A percentile compares a stretch with the other conserved stretches of the same genome.
These are phyloP conservation scores for Crithidia acanthocephali DNA, from an alignment of 208 protist genomes.

Conservation along the genomic window DNA sequence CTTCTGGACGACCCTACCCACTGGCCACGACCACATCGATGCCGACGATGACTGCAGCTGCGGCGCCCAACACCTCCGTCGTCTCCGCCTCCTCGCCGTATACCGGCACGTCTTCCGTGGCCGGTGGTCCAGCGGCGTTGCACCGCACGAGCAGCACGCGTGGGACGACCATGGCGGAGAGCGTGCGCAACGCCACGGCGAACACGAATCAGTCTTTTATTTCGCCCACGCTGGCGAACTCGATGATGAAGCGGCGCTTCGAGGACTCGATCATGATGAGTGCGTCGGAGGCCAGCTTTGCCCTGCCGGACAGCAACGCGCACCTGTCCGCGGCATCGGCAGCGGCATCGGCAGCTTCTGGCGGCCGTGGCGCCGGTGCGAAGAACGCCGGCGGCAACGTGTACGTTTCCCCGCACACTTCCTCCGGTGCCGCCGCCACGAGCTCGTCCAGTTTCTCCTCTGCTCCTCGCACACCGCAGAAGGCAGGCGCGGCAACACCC, in stretches of 20 bases:
- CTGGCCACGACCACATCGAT: neutral
- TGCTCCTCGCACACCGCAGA: neutral
- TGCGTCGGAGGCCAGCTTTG: neutral
- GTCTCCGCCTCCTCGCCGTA: neutral
- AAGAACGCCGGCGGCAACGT: neutral
- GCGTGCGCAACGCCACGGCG: neutral
- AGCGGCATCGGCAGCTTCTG: neutral
- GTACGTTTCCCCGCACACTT: neutral
- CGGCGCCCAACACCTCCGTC: neutral
- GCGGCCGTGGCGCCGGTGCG: neutral
- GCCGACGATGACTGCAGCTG: no score
- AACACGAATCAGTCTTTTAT: slow-evolving; percentile 19
- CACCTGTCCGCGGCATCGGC: neutral
- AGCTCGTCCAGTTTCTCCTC: neutral
- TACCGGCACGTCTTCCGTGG: neutral
- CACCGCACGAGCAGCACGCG: neutral
- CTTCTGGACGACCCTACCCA: neutral
- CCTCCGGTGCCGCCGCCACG: neutral
- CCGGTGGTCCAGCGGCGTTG: no score
- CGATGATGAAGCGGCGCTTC: slow-evolving; percentile 8
- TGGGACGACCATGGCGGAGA: neutral
- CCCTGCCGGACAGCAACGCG: slow-evolving; percentile 2
- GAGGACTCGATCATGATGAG: slow-evolving; percentile 12
- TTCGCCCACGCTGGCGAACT: slow-evolving; percentile 28
- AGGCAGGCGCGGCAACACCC: neutral